Percentiles rank a stretch among this genome's conserved stretches.
Evolutionary conservation across 768 basidiomycete genomes (phyloP).

Genomic region (Auricularia heimuer): DNA sequence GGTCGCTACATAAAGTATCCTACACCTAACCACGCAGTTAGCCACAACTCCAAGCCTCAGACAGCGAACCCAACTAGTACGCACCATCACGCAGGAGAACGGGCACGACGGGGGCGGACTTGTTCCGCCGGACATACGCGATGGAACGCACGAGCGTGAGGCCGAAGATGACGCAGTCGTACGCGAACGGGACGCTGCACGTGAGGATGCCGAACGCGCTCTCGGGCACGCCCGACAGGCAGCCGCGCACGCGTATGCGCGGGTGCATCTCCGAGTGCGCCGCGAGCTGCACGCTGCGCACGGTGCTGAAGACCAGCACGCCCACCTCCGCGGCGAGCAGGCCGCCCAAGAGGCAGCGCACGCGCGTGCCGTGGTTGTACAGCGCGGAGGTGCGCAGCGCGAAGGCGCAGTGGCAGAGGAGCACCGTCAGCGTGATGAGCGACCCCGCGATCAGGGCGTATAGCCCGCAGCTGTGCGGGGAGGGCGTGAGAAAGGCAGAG

Average conservation of each 20-base stretch:
- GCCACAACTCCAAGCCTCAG: background rate
- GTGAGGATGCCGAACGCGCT: background rate
- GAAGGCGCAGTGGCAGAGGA: background rate
- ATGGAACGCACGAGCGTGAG: background rate
- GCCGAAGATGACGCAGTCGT: background rate
- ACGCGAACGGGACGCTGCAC: background rate
- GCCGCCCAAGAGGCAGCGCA: background rate
- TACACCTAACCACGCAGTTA: background rate
- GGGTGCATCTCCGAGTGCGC: background rate
- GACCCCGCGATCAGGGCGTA: background rate
- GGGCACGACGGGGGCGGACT: background rate
- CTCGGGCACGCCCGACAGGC: background rate
- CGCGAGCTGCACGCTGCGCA: background rate
- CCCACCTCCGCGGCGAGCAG: background rate
- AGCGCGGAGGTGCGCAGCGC: background rate
- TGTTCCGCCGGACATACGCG: background rate
- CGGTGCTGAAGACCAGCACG: background rate
- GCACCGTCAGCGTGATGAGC: background rate
- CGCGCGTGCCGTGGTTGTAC: background rate
- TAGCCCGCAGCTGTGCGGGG: background rate
- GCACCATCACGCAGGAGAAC: background rate
- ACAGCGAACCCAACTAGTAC: background rate
- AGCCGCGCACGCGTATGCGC: background rate
- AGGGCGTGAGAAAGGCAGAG: background rate
- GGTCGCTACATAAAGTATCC: background rate